Evolutionary conservation across 2,329 filamentous ascomycete genomes (phyloP).

Genomic region (Sclerotinia glacialis): DNA sequence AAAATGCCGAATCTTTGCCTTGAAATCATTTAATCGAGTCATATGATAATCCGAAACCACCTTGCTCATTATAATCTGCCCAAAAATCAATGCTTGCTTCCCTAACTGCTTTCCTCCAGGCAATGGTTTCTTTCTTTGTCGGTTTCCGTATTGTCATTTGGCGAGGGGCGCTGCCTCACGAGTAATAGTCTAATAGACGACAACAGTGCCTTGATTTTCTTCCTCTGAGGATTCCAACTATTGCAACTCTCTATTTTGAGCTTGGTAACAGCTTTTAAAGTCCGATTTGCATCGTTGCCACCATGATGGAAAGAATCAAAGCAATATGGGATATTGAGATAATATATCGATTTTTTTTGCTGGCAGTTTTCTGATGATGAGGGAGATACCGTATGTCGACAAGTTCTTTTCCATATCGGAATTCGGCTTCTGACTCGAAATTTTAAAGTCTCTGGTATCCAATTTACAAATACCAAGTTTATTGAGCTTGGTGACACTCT

Average conservation of each 20-base stretch:
- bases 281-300: background rate
- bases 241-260: background rate
- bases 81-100: background rate
- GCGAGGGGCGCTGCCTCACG: background rate
- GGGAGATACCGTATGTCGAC: background rate
- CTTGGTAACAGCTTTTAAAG: background rate
- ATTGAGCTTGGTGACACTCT: no score
- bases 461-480: background rate
- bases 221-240: background rate
- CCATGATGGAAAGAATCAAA: background rate
- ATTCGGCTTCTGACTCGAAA: background rate
- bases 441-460: background rate
- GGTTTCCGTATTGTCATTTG: background rate
- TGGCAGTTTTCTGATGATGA: background rate
- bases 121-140: background rate
- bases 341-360: background rate
- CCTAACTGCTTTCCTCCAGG: background rate
- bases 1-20: no score
- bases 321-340: background rate
- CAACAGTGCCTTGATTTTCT: background rate
- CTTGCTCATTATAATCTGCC: background rate
- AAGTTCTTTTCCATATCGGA: background rate
- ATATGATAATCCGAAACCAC: background rate
- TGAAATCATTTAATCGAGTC: background rate
- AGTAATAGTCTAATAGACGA: background rate